phyloP scores from a whole-genome alignment of 2,329 filamentous ascomycete genomes.

The Fusarium falciforme region DNA sequence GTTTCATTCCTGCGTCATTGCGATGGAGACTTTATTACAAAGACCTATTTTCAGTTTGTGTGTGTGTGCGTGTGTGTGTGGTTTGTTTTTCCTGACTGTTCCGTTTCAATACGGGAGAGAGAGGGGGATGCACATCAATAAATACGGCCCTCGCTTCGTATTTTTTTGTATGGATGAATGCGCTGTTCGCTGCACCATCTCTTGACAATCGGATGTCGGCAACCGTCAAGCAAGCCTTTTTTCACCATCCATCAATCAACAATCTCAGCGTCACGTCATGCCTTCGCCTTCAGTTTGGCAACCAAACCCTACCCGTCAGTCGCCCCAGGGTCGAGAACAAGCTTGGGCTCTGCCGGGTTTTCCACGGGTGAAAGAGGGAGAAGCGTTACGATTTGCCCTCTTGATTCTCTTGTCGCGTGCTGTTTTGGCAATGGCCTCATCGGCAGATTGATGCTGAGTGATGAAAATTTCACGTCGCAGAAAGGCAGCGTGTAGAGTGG shows the following conservation, averaged over 20 bases:
- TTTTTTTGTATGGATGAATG: not conserved
- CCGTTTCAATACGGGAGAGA: conserved; percentile 12
- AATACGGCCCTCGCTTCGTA: not conserved
- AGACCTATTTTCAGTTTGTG: conserved; percentile 17
- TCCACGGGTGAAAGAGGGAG: conserved; percentile 1
- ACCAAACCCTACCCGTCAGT: conserved; percentile 19
- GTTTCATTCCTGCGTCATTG: conserved; percentile 42
- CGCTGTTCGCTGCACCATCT: not conserved
- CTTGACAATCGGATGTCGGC: not conserved
- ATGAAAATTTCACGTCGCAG: not conserved
- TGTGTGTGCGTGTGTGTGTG: not conserved
- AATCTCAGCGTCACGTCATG: conserved; percentile 16
- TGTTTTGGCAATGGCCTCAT: not conserved
- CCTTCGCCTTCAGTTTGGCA: conserved; percentile 21
- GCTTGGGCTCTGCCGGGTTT: conserved; percentile 9
- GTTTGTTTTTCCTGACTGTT: not conserved
- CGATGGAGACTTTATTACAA: conserved; percentile 12
- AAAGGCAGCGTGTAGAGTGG: not conserved
- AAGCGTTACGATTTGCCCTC: conserved; percentile 2
- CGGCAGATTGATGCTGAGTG: not conserved
- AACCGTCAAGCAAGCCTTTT: not conserved
- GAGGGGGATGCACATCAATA: conserved; percentile 4
- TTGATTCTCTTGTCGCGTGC: conserved; percentile 5
- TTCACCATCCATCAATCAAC: not conserved
- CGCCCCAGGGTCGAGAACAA: conserved; percentile 11